Conservation (phyloP, 2,329 filamentous ascomycete species). For the Colletotrichum lentis region DNA sequence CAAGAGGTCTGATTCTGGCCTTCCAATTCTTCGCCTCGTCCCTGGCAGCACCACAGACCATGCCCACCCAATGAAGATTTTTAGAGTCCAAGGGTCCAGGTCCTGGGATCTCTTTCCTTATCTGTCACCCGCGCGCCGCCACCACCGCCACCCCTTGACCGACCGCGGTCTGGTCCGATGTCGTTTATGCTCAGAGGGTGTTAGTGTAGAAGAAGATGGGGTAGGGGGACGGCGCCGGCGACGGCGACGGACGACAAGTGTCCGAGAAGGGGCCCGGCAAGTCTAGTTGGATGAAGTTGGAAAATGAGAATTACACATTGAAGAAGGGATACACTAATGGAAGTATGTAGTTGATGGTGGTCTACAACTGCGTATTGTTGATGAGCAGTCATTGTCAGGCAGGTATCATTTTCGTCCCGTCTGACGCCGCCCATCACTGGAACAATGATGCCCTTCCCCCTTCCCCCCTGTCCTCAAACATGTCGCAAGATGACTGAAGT, state of each 20-base stretch:
- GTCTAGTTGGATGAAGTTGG: background rate
- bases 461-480: constrained; percentile 21
- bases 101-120: no score
- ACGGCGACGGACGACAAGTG: background rate
- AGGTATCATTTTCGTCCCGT: constrained; percentile 14
- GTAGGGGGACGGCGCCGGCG: background rate
- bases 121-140: background rate
- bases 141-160: background rate
- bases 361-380: background rate
- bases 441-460: background rate
- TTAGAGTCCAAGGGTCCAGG: constrained; percentile 3
- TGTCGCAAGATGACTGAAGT: constrained; percentile 21
- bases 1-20: background rate
- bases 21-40: background rate
- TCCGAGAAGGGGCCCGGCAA: background rate
- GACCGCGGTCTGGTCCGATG: background rate
- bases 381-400: background rate
- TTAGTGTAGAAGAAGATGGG: background rate
- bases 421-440: background rate
- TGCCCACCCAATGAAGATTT: background rate
- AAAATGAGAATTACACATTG: background rate
- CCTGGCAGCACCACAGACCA: background rate
- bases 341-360: background rate
- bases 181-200: background rate
- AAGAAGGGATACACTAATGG: no score